Evolutionary conservation across 768 basidiomycete species (phyloP).

Genomic region (Coprinopsis marcescibilis): DNA sequence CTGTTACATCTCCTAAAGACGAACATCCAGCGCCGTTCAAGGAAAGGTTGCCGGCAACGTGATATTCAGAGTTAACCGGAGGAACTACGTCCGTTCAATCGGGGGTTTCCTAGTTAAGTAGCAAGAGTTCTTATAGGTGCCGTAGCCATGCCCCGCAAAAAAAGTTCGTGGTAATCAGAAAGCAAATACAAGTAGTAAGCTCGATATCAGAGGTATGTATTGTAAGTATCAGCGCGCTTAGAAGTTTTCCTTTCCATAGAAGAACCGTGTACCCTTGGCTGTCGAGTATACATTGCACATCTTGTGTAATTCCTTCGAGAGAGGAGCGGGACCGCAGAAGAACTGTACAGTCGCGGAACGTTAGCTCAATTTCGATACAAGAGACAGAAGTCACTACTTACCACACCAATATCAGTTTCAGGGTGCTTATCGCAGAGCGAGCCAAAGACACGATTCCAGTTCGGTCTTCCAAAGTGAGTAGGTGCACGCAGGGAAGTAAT

Average conservation of each 20-base stretch:
- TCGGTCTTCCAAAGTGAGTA: constrained; percentile 89
- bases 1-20: background rate
- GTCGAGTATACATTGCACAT: constrained; percentile 85
- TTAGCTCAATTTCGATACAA: background rate
- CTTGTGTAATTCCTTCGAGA: constrained; percentile 67
- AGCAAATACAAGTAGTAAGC: no score
- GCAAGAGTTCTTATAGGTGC: background rate
- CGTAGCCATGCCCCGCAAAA: background rate
- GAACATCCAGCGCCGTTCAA: background rate
- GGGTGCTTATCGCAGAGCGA: constrained; percentile 79
- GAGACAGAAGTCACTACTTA: constrained; percentile 28
- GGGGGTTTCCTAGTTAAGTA: no score
- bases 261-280: constrained; percentile 75
- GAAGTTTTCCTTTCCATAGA: constrained; percentile 62
- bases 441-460: constrained; percentile 71
- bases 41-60: constrained; percentile 1
- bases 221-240: background rate
- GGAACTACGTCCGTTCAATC: no score
- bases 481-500: constrained; percentile 86
- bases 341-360: no score
- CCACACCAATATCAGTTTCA: constrained; percentile 86
- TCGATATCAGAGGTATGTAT: background rate
- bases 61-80: background rate
- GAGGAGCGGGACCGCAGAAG: constrained; percentile 79
- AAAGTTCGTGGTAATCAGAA: no score